phyloP scores from a whole-genome alignment of 1,284 basidiomycete species.

The Exobasidium rhododendri region DNA sequence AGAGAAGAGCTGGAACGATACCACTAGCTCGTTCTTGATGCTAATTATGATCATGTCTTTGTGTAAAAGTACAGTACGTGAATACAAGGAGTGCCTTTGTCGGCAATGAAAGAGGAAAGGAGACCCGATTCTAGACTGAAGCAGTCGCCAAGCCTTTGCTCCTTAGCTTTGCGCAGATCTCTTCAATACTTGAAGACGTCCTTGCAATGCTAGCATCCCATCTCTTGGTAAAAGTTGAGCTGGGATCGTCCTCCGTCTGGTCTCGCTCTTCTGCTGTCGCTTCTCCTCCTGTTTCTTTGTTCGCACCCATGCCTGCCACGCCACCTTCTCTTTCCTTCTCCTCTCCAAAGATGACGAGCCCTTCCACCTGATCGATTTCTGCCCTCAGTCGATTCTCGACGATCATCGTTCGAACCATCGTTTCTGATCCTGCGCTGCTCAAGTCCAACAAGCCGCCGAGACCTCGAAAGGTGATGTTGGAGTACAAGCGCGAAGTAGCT shows the following conservation, averaged over 20 bases:
- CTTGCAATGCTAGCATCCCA: conserved; percentile 17
- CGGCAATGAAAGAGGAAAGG: too few species aligned
- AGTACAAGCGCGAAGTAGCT: conserved; percentile 72
- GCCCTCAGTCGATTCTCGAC: conserved; percentile 86
- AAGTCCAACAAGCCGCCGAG: conserved; percentile 37
- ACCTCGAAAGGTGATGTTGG: conserved; percentile 38
- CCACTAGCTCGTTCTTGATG: neutral
- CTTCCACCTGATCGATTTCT: conserved; percentile 82
- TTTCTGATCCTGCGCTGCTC: conserved; percentile 65
- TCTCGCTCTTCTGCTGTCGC: neutral
- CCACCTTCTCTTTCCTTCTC: conserved; percentile 3
- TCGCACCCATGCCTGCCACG: neutral
- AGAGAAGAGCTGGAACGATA: conserved; percentile 1
- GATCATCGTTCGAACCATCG: conserved; percentile 92
- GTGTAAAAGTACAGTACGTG: neutral
- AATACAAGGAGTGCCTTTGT: neutral
- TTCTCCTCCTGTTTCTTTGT: conserved; percentile 9
- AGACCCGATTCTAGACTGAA: conserved; percentile 1
- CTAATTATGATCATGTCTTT: neutral
- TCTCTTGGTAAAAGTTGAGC: conserved; percentile 4
- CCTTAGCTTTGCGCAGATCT: conserved; percentile 11
- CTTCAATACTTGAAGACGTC: conserved; percentile 13
- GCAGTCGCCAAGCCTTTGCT: neutral
- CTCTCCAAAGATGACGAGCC: conserved; percentile 71
- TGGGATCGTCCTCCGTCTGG: neutral